Conservation (phyloP, 2,329 filamentous ascomycete genomes). For the Pseudogymnoascus sp. region DNA sequence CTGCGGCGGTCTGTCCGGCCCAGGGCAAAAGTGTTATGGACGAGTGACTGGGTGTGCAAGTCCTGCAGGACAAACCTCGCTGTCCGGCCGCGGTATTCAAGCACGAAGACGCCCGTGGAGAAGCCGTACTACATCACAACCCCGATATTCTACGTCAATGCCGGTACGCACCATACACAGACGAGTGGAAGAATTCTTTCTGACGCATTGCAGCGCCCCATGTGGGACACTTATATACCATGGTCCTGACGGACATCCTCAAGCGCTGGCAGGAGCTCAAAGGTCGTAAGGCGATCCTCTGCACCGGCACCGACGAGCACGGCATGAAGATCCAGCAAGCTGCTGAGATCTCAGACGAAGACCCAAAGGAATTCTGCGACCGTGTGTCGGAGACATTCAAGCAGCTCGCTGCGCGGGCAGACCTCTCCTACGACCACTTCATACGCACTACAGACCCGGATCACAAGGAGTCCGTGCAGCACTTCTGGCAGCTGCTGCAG, state of each 20-base stretch:
- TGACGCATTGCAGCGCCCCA: constrained; percentile 61
- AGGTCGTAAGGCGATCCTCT: constrained; percentile 63
- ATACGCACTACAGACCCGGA: constrained; percentile 82
- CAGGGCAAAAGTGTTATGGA: constrained; percentile 10
- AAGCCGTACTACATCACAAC: constrained; percentile 96
- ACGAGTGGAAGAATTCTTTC: background rate
- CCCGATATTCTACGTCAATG: constrained; percentile 99
- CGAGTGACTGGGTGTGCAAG: constrained; percentile 20
- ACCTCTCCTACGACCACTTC: constrained; percentile 75
- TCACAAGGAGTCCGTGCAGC: constrained; percentile 77
- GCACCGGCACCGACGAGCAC: constrained; percentile 94
- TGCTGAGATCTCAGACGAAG: constrained; percentile 60
- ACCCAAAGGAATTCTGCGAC: constrained; percentile 84
- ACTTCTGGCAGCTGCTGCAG: constrained; percentile 79
- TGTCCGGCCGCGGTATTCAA: constrained; percentile 15
- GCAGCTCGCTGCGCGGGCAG: constrained; percentile 61
- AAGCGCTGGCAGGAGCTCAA: constrained; percentile 85
- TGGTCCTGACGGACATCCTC: constrained; percentile 82
- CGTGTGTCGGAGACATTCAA: constrained; percentile 72
- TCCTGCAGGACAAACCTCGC: constrained; percentile 17
- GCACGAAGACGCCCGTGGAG: constrained; percentile 21
- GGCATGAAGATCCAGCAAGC: constrained; percentile 95
- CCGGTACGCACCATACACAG: constrained; percentile 47
- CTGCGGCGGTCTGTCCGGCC: constrained; percentile 16
- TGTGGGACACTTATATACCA: constrained; percentile 88